These are phyloP conservation scores for Nitzschia inconspicua DNA, from an alignment of 108 stramenopile genomes.

Conservation along the genomic window DNA sequence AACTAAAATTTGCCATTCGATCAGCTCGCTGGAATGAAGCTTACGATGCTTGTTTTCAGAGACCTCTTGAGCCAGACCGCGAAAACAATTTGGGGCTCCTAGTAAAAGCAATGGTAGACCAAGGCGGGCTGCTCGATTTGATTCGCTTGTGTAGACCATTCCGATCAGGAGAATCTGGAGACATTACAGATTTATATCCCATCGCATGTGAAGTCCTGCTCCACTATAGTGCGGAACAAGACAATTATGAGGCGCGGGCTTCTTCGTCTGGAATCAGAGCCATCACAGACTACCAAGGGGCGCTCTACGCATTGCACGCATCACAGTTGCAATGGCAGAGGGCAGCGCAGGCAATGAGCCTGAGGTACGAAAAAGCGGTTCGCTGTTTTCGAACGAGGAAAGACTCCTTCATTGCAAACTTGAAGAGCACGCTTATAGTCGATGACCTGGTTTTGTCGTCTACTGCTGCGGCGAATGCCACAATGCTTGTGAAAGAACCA, in stretches of 20 bases:
- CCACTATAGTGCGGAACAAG: slow-evolving; percentile 20
- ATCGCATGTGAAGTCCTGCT: slow-evolving; percentile 56
- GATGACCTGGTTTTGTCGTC: slow-evolving; percentile 55
- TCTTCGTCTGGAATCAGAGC: slow-evolving; percentile 15
- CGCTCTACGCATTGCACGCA: slow-evolving; percentile 71
- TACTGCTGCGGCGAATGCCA: slow-evolving; percentile 43
- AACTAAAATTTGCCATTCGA: slow-evolving; percentile 51
- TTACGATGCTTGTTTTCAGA: slow-evolving; percentile 49
- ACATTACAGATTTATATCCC: slow-evolving; percentile 67
- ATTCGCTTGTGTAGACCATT: slow-evolving; percentile 50
- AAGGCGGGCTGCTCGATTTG: slow-evolving; percentile 59
- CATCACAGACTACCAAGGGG: slow-evolving; percentile 66
- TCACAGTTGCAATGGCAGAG: slow-evolving; percentile 76
- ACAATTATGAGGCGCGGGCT: slow-evolving; percentile 32
- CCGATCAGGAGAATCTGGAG: slow-evolving; percentile 8
- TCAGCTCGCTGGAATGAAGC: slow-evolving; percentile 67
- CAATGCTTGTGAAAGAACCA: slow-evolving; percentile 45
- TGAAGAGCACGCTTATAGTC: too few relatives aligned
- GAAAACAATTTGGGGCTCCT: slow-evolving; percentile 44
- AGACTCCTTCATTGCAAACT: slow-evolving; percentile 5
- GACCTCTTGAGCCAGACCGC: slow-evolving; percentile 35
- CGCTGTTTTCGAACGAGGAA: too few relatives aligned
- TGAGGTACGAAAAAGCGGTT: slow-evolving; percentile 33
- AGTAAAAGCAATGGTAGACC: slow-evolving; percentile 75
- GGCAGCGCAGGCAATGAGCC: slow-evolving; percentile 72